Evolutionary conservation across 176 grass and related monocot species (phyloP), one percentile per base, ranked within the genome.

Genomic region (Rhynchospora tenuis): DNA sequence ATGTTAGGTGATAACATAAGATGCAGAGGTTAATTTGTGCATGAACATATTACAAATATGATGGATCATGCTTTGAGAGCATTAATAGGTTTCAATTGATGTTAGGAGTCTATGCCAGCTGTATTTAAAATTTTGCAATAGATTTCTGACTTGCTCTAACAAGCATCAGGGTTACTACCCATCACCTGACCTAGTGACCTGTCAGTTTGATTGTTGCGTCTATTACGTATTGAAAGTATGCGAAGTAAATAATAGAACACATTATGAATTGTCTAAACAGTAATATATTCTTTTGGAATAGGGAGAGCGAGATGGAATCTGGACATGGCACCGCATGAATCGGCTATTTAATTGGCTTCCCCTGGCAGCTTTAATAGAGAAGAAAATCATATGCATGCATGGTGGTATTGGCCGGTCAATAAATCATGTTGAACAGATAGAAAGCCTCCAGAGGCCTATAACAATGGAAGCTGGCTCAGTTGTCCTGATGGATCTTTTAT

Each of bases 341-440:
- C 94, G 91, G 47, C 54, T 99, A 73, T 99, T 99, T 83, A 99
- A 99, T 77, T 99, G 97, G 97, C 91, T 99, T 78, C 93, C 97
- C 86, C 90, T 99, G 87, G 93, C 97, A 84, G 97, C 96, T 0
- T 84, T 95, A 67, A 99, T 99, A 68, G 97, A 99, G 78, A 99
- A 99, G 88, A 99, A 99, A 92, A 99, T 99, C 23, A 96, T 99
- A 56, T 99, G 97, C 83, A 99, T 99, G 97, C 97, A 99, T 88
- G 97, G 97, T 86, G 97, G 97, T 80, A 99, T 99, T 45, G 97
- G 97, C 77, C 91, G 97, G 20, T 99, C 97, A 19, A 99, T 99
- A 52, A 99, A 99, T 83, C 97, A 99, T 90, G 84, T 99, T 19
- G 97, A 99, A 68, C 97, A 99, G 84, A 96, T 99, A 38, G 97